Base-by-base conservation (phyloP, 805 yeast species). In the Starmerella bombicola region DNA sequence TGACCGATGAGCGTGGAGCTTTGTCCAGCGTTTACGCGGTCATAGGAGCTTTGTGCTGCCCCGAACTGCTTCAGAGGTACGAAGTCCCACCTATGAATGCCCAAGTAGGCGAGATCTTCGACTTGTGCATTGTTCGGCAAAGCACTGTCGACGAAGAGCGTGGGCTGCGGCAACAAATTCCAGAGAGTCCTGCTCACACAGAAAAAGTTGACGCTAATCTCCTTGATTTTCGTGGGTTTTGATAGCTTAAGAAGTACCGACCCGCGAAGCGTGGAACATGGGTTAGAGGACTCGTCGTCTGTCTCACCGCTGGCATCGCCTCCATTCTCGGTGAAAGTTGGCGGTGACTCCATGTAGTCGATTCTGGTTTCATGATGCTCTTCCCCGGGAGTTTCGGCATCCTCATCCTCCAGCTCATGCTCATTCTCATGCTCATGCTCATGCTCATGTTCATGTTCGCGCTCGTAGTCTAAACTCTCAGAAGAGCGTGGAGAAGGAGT, bases 141-240 rank as follows among this genome's bases (percentile, higher is more conserved):
- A 10, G 54, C 48, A 7, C 50, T 41, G 37, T 55, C 60, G 28
- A 51, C 55, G 19, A 47, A 44, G 10, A 49, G 49, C 8, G 48
- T 42, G n/a, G 52, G 48, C 42, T 48, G 54, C 37, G 53, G 52
- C 26, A 52, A 93, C 54, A 84, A 93, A 12, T 93, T 93, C 95
- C 95, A 85, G 45, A 80, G 88, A 0, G 95, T 85, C 51, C 78
- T 68, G 32, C 81, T 71, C 1, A 60, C 55, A 2, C 95, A 95
- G 47, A 68, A 69, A 49, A 86, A 73, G 2, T 67, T 63, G 39
- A 86, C 63, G 6, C 67, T 60, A n/a, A 86, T 69, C 23, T 71
- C 61, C 59, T 80, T 82, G 50, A 85, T 64, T 55, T 74, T 80
- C 26, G 79, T 68, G 0, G 88, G 78, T 53, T 83, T 84, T 39